Base-by-base conservation (phyloP, 1,139 yeast genomes). In the Lodderomyces oxycetoniae region DNA sequence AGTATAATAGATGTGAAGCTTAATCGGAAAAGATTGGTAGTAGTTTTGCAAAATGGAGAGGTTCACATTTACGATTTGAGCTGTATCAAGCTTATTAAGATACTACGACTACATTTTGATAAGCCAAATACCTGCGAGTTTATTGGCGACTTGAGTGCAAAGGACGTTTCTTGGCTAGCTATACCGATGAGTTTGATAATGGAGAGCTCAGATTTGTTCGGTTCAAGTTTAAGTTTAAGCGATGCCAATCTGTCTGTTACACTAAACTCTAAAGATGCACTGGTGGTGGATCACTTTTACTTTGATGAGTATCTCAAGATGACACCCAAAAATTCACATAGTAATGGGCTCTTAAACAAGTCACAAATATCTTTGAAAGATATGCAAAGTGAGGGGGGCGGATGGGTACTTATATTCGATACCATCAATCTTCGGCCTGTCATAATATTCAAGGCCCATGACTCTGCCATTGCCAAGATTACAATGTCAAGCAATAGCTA, bases 1-100 rank as follows among this genome's bases (percentile, higher is more conserved):
- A 63, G 70, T 11, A 74, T 83, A 5, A 54, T 79, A 23, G 74
- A 79, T 30, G 73, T 82, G 13, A 73, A 74, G 42, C 67, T 83
- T 61, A 83, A 82, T 53, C 61, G 88, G 29, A 79, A 78, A 46
- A 54, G 89, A 33, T 56, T 83, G 41, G 66, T 81, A 31, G 84
- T 81, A 14, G 61, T 79, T 10, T 55, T 82, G 33, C 73, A 76
- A 40, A 47, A 56, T 25, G 86, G 81, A 32, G 83, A 81, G 43
- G 73, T 83, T 8, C 79, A 76, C 48, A 67, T 82, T 17, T 83
- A 83, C 51, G 91, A 83, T 52, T 73, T 83, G 43, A 77, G 83
- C 43, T 80, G 84, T 47, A 80, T 83, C 63, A 69, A 81, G 43
- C 62, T 81, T 17, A 52, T 81, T 21, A 83, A 79, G 49, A 77